Conservation (phyloP, 768 basidiomycete genomes). For the button mushroom (Agaricus bisporus) region DNA sequence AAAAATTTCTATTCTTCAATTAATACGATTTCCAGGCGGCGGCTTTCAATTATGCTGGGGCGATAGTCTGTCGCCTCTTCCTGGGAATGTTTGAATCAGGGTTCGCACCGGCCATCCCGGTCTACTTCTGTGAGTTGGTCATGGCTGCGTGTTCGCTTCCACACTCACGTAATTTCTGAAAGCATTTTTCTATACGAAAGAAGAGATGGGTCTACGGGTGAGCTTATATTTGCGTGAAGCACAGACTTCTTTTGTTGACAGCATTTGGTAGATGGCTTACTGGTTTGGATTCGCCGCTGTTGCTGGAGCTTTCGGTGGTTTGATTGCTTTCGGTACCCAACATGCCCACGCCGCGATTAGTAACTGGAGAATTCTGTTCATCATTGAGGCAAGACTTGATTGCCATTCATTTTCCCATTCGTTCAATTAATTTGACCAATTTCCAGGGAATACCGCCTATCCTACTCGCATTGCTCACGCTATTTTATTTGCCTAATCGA, state of each 20-base stretch:
- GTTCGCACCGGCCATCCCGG: slow-evolving; percentile 71
- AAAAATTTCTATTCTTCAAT: not conserved
- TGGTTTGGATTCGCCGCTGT: slow-evolving; percentile 85
- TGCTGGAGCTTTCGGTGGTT: slow-evolving; percentile 81
- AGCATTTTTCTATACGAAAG: slow-evolving; percentile 76
- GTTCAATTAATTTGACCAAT: not conserved
- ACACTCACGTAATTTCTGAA: not conserved
- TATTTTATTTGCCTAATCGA: slow-evolving; percentile 58
- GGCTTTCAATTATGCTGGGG: slow-evolving; percentile 51
- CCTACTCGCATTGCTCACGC: slow-evolving; percentile 48
- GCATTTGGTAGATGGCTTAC: slow-evolving; percentile 48
- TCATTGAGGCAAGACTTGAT: slow-evolving; percentile 52
- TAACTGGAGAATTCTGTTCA: slow-evolving; percentile 63
- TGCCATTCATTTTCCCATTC: not conserved
- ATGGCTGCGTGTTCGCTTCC: not conserved
- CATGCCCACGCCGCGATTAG: slow-evolving; percentile 42
- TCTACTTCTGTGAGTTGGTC: slow-evolving; percentile 62
- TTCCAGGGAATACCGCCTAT: slow-evolving; percentile 61
- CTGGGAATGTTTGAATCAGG: slow-evolving; percentile 77
- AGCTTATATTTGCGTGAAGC: slow-evolving; percentile 9
- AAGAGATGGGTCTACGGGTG: slow-evolving; percentile 66
- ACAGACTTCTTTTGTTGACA: not conserved
- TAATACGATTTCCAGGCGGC: slow-evolving; percentile 37
- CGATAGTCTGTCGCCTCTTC: slow-evolving; percentile 51
- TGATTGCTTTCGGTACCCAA: slow-evolving; percentile 77